Evolutionary conservation across 208 protist genomes (phyloP), one percentile per base, ranked within the genome.

Genomic region (Acanthamoeba lenticulata): DNA sequence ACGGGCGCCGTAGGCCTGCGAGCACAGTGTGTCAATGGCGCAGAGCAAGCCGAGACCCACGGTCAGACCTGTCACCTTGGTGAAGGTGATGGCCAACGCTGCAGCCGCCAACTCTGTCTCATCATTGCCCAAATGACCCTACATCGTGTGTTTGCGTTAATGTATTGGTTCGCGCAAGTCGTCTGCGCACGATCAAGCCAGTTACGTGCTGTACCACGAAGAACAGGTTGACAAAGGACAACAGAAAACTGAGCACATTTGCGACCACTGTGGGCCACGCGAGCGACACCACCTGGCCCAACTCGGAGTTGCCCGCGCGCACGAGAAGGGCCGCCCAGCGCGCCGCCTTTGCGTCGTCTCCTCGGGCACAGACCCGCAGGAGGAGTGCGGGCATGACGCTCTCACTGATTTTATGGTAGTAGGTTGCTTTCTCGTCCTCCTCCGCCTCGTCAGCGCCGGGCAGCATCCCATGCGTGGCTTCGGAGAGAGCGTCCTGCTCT

Each of bases 21-120:
- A 88, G 24, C 79, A 88, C 9, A 88, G 79, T 3, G 79, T 88
- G 36, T 88, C 79, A 15, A 88, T 62, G 42, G 45, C 79, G 79
- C 32, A 88, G 1, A 88, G 79, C 7, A 88, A 42, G 2, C 79
- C 79, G 49, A 88, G 49, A 19, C 79, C 79, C 79, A 88, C 79
- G 36, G 40, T 88, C 27, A 88, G 42, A n/a, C 42, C 79, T 6
- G 79, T 88, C 45, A 88, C 79, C 29, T 88, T 88, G 79, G 79
- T 62, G 49, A 88, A 88, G 0, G 79, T 88, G 79, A 88, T 88
- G 79, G 79, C 79, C 42, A 88, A 40, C 3, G 79, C 79, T 42
- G 79, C 79, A 19, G 79, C 79, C 49, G 79, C 79, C 42, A 88
- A 38, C 36, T 88, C 79, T 42, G 32, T n/a, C 49, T 88, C 79